Evolutionary conservation across 495 filamentous ascomycete species (phyloP), one percentile per base, ranked within the genome.

Genomic region (Evernia prunastri): DNA sequence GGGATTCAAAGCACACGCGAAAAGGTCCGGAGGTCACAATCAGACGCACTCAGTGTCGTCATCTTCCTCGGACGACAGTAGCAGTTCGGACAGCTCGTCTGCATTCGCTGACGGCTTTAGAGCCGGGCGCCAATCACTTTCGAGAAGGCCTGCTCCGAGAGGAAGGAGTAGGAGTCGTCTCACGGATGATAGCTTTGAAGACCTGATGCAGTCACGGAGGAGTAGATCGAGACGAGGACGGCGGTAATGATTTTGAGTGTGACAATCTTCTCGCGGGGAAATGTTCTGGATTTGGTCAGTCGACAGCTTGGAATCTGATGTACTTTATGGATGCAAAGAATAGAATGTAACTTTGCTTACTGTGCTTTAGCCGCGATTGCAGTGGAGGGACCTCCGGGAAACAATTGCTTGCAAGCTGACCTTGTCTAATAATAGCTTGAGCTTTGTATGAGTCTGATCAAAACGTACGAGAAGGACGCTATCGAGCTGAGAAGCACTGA

Each of bases 101-200:
- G n/a, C 25, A 45, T 60, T 63, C 13, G 15, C 39, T 12, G 27
- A 33, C 2, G 51, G 51, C 17, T 54, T 31, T 20, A 54, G 51
- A 54, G 27, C 51, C n/a, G 51, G 60, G 23, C 49, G 49, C 13
- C 59, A 15, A 12, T 60, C 43, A 29, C 40, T 39, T 11, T 57
- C 61, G 3, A 57, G 53, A 43, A 56, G 11, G 18, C 23, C 61
- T 3, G 10, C 37, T 15, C 42, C 12, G 53, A 63, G 61, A 35
- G 39, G 36, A 42, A 56, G 60, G 31, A 37, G 60, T 43, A 12
- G 29, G 27, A 63, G 61, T n/a, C 61, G 51, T 42, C 53, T 47
- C 53, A 60, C 63, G 1, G 63, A 65, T 61, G 63, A 65, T 42
- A 65, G 63, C 63, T 65, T 65, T 56, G 58, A 39, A 29, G 29